phyloP scores from a whole-genome alignment of 1,139 yeast genomes.

The Yamadazyma oceani region DNA sequence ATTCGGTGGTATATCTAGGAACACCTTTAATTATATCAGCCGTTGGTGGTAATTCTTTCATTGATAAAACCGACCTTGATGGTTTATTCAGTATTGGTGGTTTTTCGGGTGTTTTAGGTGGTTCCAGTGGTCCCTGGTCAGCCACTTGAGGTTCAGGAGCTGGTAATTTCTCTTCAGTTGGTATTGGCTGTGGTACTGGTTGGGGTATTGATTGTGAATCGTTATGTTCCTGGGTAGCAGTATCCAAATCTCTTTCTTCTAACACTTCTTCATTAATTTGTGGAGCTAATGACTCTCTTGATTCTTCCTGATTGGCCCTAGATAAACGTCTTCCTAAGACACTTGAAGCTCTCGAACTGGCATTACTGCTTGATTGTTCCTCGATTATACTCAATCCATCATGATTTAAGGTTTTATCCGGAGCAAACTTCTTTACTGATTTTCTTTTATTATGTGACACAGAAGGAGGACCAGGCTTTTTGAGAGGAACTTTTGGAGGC shows the following conservation, averaged over 20 bases:
- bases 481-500: conserved; percentile 21
- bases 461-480: conserved; percentile 20
- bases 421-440: conserved; percentile 19
- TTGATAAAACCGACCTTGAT: background rate
- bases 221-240: background rate
- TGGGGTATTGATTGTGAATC: background rate
- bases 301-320: conserved; percentile 4
- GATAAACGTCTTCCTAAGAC: conserved; percentile 12
- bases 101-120: no score
- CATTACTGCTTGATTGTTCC: conserved; percentile 33
- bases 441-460: conserved; percentile 23
- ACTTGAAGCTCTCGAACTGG: conserved; percentile 34
- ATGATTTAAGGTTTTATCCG: conserved; percentile 17
- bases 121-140: no score
- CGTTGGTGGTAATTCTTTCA: conserved; percentile 12
- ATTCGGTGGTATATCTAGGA: conserved; percentile 17
- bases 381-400: conserved; percentile 48
- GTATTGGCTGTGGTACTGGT: no score
- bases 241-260: background rate
- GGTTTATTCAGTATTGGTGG: no score
- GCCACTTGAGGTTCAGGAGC: no score
- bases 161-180: no score
- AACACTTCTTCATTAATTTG: conserved; percentile 5
- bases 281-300: no score
- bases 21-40: conserved; percentile 8